phyloP scores from a whole-genome alignment of 495 filamentous ascomycete genomes.

The Polyplosphaeria fusca region DNA sequence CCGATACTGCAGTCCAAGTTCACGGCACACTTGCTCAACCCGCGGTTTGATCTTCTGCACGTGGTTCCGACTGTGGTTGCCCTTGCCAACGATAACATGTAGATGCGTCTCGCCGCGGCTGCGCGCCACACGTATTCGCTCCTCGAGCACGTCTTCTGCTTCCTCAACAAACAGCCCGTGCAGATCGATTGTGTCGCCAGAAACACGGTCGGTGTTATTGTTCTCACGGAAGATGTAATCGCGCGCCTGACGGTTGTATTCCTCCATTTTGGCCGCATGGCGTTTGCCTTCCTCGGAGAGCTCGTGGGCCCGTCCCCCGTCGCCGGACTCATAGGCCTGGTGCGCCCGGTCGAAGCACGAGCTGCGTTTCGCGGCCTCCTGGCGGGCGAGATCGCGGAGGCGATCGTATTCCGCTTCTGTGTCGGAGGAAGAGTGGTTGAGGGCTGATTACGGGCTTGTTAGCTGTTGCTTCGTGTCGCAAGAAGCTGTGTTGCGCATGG shows the following conservation, averaged over 20 bases:
- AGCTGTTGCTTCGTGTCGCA: neutral
- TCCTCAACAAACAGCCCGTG: conserved; percentile 93
- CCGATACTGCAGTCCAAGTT: conserved; percentile 74
- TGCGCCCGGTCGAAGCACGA: conserved; percentile 76
- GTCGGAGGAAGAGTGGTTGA: conserved; percentile 68
- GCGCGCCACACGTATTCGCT: conserved; percentile 72
- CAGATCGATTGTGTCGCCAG: conserved; percentile 82
- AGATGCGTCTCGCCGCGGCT: conserved; percentile 70
- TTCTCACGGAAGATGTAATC: conserved; percentile 94
- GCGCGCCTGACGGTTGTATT: conserved; percentile 82
- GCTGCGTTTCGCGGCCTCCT: conserved; percentile 70
- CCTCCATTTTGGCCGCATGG: conserved; percentile 73
- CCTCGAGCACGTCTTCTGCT: conserved; percentile 82
- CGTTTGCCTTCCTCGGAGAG: conserved; percentile 80
- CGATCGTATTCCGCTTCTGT: conserved; percentile 90
- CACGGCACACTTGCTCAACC: conserved; percentile 78
- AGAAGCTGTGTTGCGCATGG: too few relatives aligned
- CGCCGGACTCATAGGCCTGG: conserved; percentile 74
- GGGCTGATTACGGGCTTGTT: conserved; percentile 53
- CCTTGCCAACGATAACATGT: conserved; percentile 89
- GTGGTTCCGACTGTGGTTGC: conserved; percentile 75
- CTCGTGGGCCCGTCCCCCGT: conserved; percentile 74
- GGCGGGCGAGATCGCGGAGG: conserved; percentile 75
- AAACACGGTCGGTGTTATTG: conserved; percentile 68
- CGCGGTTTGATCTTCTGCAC: conserved; percentile 89